Base-by-base conservation (phyloP, 495 filamentous ascomycete genomes). In the Glarea lozoyensis region DNA sequence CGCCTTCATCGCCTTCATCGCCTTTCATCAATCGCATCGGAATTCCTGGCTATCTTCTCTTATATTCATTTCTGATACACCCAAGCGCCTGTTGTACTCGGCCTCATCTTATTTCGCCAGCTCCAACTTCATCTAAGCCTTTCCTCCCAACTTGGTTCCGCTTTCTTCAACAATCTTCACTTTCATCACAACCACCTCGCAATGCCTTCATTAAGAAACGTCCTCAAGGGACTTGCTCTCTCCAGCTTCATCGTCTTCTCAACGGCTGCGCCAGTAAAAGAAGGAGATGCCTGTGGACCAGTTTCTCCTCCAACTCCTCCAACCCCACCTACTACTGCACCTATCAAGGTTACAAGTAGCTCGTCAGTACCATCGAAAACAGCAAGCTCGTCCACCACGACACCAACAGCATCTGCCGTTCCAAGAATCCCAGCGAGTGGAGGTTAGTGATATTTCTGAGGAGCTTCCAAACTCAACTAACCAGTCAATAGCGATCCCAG, bases 131-230 rank as follows among this genome's bases (percentile, higher is more conserved):
- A 40, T 29, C 22, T 23, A 20, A 32, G 10, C 17, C 21, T 37
- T 38, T 37, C 16, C 16, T 11, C 20, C 27, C 41, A 37, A n/a
- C n/a, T n/a, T n/a, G n/a, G n/a, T n/a, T n/a, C n/a, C n/a, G n/a
- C n/a, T n/a, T n/a, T n/a, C n/a, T n/a, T 17, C 40, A 32, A 16
- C 31, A 7, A 34, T 4, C 17, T 4, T 13, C 17, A 34, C 31
- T 6, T 16, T 13, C 17, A 34, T 34, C n/a, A 29, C n/a, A 29
- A 7, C 4, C 31, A 34, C 18, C 20, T 32, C 38, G 43, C 30
- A 10, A 53, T 53, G 49, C 41, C 41, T 37, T 48, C 49, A 33
- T 21, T 44, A 20, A 35, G 40, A 40, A 20, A 20, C n/a, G 10
- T 53, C 13, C 18, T 48, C 27, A n/a, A 37, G n/a, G 37, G 37